A percentile compares a stretch with the other conserved stretches of the same genome.
These are phyloP conservation scores for Cutaneotrichosporon mucoides DNA, from an alignment of 1,284 basidiomycete genomes.

Conservation along the genomic window DNA sequence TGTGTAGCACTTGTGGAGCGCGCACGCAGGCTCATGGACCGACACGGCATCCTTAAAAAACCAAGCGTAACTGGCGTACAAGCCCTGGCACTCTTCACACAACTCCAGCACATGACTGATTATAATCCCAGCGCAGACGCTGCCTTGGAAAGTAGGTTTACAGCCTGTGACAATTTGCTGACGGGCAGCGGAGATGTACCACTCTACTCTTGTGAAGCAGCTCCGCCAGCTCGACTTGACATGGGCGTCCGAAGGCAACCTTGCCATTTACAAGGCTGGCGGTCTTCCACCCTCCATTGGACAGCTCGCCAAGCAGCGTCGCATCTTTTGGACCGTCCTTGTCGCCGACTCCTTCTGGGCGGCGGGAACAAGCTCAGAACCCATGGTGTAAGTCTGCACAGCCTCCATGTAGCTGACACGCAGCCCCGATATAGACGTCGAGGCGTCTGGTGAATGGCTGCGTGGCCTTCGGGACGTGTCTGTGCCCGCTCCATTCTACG, in stretches of 20 bases:
- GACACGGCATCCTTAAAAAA: conserved; percentile 24
- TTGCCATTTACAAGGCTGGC: neutral
- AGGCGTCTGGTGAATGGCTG: conserved; percentile 26
- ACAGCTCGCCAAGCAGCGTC: conserved; percentile 1
- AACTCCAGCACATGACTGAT: conserved; percentile 31
- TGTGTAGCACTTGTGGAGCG: conserved; percentile 33
- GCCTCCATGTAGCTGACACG: neutral
- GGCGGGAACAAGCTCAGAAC: conserved; percentile 22
- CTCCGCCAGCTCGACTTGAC: conserved; percentile 28
- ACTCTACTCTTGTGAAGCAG: conserved; percentile 31
- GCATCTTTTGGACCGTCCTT: conserved; percentile 34
- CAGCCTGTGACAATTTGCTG: neutral
- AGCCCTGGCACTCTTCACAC: conserved; percentile 29
- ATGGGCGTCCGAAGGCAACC: conserved; percentile 21
- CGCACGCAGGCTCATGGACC: conserved; percentile 31
- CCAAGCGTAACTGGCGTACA: conserved; percentile 35
- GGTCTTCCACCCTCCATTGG: neutral
- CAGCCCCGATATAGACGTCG: conserved; percentile 29
- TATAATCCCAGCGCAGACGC: conserved; percentile 13
- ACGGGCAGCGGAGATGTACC: conserved; percentile 19
- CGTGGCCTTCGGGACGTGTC: conserved; percentile 15
- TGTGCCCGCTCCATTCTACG: conserved; percentile 20
- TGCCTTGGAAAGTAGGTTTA: conserved; percentile 29
- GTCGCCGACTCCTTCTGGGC: conserved; percentile 34
- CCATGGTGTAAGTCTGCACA: conserved; percentile 28